Evolutionary conservation across 1,284 basidiomycete genomes (phyloP).

Genomic region (Cystobasidium slooffiae): DNA sequence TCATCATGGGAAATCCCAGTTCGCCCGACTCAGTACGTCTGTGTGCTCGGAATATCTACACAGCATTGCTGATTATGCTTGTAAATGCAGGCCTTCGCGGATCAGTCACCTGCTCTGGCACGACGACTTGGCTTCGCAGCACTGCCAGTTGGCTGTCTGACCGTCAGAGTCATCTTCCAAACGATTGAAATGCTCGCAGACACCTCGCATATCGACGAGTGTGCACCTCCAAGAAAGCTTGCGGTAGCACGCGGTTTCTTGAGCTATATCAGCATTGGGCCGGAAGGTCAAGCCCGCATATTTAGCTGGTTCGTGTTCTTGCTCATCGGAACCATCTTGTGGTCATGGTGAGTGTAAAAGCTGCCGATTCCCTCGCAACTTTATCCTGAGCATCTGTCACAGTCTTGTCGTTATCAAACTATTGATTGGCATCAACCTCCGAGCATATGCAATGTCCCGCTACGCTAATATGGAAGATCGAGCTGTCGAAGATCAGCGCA

Average conservation of each 20-base stretch:
- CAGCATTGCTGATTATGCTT: not conserved
- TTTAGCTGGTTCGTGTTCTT: conserved; percentile 62
- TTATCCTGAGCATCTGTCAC: conserved; percentile 49
- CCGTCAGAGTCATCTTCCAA: conserved; percentile 85
- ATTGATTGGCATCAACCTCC: conserved; percentile 80
- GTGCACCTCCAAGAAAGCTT: conserved; percentile 46
- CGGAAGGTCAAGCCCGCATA: conserved; percentile 54
- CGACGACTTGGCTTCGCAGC: conserved; percentile 92
- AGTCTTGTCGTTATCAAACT: conserved; percentile 78
- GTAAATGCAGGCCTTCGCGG: conserved; percentile 78
- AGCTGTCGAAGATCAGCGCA: conserved; percentile 70
- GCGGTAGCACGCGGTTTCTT: conserved; percentile 7
- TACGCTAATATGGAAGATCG: conserved; percentile 76
- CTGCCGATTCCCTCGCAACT: not conserved
- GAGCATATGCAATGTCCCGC: conserved; percentile 78
- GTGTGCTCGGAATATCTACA: not conserved
- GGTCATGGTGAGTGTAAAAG: not conserved
- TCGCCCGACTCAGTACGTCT: conserved; percentile 1
- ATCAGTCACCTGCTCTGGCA: conserved; percentile 92
- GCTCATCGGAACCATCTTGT: not conserved
- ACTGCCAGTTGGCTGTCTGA: conserved; percentile 86
- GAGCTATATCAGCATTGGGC: conserved; percentile 29
- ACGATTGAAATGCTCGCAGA: conserved; percentile 68
- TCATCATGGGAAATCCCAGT: conserved; percentile 62
- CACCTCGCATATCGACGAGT: conserved; percentile 57